phyloP scores from a whole-genome alignment of 495 filamentous ascomycete species.

The Alectoria sarmentosa region DNA sequence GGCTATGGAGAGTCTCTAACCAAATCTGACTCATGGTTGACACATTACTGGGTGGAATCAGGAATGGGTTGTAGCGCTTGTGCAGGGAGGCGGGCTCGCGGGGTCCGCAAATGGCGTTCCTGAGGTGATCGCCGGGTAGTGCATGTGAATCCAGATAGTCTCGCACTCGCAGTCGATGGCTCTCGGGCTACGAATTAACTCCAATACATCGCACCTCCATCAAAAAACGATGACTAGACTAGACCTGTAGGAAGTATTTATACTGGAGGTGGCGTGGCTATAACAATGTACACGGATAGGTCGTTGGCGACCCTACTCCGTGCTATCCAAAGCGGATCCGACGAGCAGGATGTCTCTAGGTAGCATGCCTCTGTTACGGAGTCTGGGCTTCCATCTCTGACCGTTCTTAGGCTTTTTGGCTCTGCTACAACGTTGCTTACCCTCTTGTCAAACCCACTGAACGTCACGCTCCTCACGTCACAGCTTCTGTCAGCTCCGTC shows the following conservation, averaged over 20 bases:
- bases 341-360: constrained; percentile 49
- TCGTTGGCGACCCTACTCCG: constrained; percentile 47
- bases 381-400: neutral
- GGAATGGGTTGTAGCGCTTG: no score
- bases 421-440: constrained; percentile 78
- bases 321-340: constrained; percentile 43
- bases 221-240: neutral
- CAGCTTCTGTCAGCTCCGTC: constrained; percentile 80
- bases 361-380: constrained; percentile 26
- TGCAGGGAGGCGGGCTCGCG: no score
- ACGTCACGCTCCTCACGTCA: constrained; percentile 82
- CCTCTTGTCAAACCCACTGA: constrained; percentile 80
- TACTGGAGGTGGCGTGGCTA: neutral
- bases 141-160: neutral
- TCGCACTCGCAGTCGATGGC: neutral
- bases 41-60: no score
- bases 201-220: neutral
- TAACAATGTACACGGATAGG: constrained; percentile 30
- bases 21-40: no score
- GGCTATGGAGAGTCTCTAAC: constrained; percentile 6
- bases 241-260: neutral
- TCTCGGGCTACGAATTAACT: neutral
- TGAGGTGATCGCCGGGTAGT: constrained; percentile 4
- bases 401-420: constrained; percentile 54
- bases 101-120: neutral